A percentile compares a stretch with the other conserved stretches of the same genome.
phyloP scores from a whole-genome alignment of 2,329 filamentous ascomycete species.

The Pseudogymnoascus sp. region DNA sequence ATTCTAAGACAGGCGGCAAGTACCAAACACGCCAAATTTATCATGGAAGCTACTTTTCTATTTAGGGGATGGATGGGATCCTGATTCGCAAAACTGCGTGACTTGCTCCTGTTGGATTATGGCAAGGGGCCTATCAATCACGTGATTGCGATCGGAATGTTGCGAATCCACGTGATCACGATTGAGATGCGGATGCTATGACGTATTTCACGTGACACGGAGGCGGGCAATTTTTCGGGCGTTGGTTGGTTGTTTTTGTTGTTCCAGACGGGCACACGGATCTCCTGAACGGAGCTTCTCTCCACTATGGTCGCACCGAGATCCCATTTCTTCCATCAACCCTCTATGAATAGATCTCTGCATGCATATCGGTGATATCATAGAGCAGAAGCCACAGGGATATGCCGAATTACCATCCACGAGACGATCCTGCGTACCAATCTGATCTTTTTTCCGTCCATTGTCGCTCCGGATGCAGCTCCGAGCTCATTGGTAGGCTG shows the following conservation, averaged over 20 bases:
- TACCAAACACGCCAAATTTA: neutral
- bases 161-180: neutral
- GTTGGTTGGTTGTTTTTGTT: neutral
- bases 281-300: neutral
- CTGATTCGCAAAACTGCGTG: neutral
- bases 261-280: neutral
- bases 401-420: neutral
- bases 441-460: neutral
- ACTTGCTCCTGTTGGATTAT: neutral
- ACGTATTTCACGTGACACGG: neutral
- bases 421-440: neutral
- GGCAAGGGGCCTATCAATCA: neutral
- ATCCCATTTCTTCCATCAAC: neutral
- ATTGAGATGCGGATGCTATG: neutral
- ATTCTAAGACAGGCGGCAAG: neutral
- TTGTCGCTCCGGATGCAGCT: neutral
- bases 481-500: neutral
- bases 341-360: neutral
- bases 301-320: neutral
- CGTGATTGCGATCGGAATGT: neutral
- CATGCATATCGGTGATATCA: neutral
- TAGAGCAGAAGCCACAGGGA: neutral
- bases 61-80: neutral
- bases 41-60: neutral
- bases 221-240: too few relatives aligned